Base-by-base conservation (phyloP, 2,329 filamentous ascomycete species). In the Fusarium guadeloupense region DNA sequence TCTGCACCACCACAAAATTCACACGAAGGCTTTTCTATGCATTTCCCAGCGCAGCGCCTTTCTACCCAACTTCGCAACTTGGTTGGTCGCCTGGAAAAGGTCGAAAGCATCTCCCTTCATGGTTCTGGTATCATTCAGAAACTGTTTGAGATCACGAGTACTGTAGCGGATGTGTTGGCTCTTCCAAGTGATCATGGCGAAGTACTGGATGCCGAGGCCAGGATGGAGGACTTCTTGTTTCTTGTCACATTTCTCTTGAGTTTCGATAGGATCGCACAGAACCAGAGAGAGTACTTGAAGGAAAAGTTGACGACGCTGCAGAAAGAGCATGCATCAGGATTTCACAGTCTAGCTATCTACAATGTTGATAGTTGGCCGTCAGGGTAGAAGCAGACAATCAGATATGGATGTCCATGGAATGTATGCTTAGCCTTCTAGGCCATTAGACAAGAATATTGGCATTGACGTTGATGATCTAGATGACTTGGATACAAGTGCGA, bases 61-160 rank as follows among this genome's bases (percentile, higher is more conserved):
- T 78, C 76, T 1, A 62, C 69, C 0, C 73, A 79, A 47, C 64
- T 79, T 1, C 75, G 77, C 2, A 71, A 59, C n/a, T 68, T 79
- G 3, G 75, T 78, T 2, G 64, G 66, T 17, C 68, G 72, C 0
- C 60, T 79, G 0, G 67, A 71, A 5, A 76, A 69, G 31, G 69
- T 74, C 1, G 71, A 74, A n/a, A 80, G 80, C 26, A 80, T 86
- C 39, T 80, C 79, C 5, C 78, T 84, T 1, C 83, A 87, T 59
- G 84, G 84, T 6, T 82, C 77, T n/a, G 81, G 81, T 7, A 84
- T 87, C 42, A 71, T 85, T 16, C 80, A 83, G 50, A 87, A 87
- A 61, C 71, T 87, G 3, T 85, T 87, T 42, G 84, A 87, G 62
- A 84, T 87, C 46, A 83, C 83, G 0, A 84, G 83, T 61, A 85